Conservation (phyloP, 2,329 filamentous ascomycete species). For the Botrytis deweyae region DNA sequence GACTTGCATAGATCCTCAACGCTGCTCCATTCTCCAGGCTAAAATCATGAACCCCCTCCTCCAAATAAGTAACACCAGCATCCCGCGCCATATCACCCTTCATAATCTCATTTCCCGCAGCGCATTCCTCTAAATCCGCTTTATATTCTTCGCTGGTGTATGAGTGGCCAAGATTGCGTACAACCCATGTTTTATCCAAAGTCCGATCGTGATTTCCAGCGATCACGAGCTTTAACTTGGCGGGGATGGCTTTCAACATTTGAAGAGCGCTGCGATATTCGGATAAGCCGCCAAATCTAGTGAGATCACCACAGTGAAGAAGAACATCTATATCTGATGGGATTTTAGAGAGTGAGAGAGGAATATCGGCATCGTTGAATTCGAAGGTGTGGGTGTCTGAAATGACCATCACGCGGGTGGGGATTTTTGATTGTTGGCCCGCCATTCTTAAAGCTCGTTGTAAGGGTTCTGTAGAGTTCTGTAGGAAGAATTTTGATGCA, state of each 20-base stretch:
- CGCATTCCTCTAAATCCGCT: slow-evolving; percentile 20
- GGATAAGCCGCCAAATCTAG: slow-evolving; percentile 31
- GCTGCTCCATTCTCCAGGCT: slow-evolving; percentile 35
- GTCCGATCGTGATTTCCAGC: slow-evolving; percentile 62
- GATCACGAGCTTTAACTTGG: slow-evolving; percentile 59
- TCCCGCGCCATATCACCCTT: slow-evolving; percentile 30
- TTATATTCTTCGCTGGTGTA: neutral
- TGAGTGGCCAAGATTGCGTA: neutral
- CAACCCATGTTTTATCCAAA: slow-evolving; percentile 47
- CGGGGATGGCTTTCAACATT: slow-evolving; percentile 42
- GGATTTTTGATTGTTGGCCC: slow-evolving; percentile 17
- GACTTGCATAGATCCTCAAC: slow-evolving; percentile 40
- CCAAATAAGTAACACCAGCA: slow-evolving; percentile 38
- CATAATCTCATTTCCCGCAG: slow-evolving; percentile 30
- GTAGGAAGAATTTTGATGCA: neutral
- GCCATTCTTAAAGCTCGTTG: slow-evolving; percentile 9
- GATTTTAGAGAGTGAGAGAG: slow-evolving; percentile 36
- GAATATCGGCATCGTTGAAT: slow-evolving; percentile 28
- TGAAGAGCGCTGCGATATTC: slow-evolving; percentile 36
- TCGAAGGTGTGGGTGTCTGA: slow-evolving; percentile 37
- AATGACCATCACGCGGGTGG: slow-evolving; percentile 35
- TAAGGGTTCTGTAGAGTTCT: neutral
- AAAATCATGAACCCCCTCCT: slow-evolving; percentile 39
- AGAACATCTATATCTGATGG: slow-evolving; percentile 37
- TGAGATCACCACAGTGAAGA: slow-evolving; percentile 44